Evolutionary conservation across 2,329 filamentous ascomycete species (phyloP), one percentile per base, ranked within the genome.

Genomic region (Didymella pinodella): DNA sequence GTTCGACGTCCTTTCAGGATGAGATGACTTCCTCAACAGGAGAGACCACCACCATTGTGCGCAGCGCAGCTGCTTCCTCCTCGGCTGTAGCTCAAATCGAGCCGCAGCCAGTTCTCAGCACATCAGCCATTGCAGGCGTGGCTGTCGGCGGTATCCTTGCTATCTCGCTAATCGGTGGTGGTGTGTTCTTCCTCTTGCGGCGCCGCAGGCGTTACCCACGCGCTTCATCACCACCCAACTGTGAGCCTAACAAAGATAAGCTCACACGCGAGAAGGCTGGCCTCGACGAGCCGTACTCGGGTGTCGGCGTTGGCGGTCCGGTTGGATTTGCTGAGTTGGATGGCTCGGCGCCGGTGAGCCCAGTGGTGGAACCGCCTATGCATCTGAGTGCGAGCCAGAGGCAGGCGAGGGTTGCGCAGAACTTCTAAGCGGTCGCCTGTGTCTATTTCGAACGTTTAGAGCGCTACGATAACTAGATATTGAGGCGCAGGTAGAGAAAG

Each of bases 121-220:
- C 61, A 3, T 43, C 64, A 8, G 58, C 60, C 2, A 67, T 71
- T 4, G 61, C 62, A 3, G 70, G 65, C 1, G 59, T 59, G 56
- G 64, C 64, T 26, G 57, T 64, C 2, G 68, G 64, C 43, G 54
- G 66, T 40, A 49, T 56, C 4, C 44, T 46, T 0, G 44, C 64
- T 10, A 36, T 67, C 2, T 44, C 61, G 11, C 38, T 66, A 16
- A 32, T 61, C 14, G 31, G 63, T 25, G 52, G 63, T 31, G 54
- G 36, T 12, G 36, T 46, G 1, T 47, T 67, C n/a, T 41, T 64
- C 49, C 36, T 68, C 25, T 31, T 64, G 8, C 61, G 58, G 11
- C 62, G 61, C 14, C 60, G 52, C 41, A 57, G 54, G 20, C 45
- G 32, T 7, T n/a, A 25, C 8, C 16, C 54, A 32, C 46, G 46